Percentiles rank a stretch among this genome's conserved stretches.
phyloP scores from a whole-genome alignment of 352 stramenopile genomes.

The Phytophthora litchii region DNA sequence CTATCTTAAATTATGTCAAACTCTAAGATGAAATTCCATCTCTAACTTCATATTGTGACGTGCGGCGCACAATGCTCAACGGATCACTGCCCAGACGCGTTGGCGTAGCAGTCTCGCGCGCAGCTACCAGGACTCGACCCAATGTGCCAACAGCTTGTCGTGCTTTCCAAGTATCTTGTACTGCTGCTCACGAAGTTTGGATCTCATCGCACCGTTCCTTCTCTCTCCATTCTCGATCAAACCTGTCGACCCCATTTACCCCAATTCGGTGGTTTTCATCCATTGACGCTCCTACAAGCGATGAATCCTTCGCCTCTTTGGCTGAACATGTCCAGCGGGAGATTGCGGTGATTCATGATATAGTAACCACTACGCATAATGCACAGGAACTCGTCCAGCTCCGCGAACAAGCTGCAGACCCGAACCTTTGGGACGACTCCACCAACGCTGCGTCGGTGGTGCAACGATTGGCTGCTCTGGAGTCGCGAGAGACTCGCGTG shows the following conservation, averaged over 20 bases:
- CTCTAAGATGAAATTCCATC: neutral
- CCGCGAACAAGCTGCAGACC: constrained; percentile 43
- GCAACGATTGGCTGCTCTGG: constrained; percentile 64
- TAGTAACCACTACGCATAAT: constrained; percentile 44
- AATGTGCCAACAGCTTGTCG: neutral
- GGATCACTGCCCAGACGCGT: constrained; percentile 1
- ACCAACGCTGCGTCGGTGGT: constrained; percentile 54
- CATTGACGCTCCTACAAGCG: constrained; percentile 14
- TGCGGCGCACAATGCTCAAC: constrained; percentile 30
- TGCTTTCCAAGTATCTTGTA: constrained; percentile 1
- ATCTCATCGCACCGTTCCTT: neutral
- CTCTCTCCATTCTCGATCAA: constrained; percentile 7
- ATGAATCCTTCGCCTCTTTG: constrained; percentile 50
- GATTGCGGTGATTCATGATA: constrained; percentile 56
- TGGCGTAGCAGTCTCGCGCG: neutral
- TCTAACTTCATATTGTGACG: constrained; percentile 4
- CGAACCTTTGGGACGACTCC: constrained; percentile 72
- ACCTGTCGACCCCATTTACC: neutral
- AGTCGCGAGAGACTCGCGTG: constrained; percentile 49
- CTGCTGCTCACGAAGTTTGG: constrained; percentile 10
- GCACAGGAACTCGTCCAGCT: constrained; percentile 49
- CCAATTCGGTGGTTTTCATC: constrained; percentile 26
- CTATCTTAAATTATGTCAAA: neutral
- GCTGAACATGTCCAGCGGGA: constrained; percentile 44
- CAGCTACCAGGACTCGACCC: neutral